These are phyloP conservation scores for Pestalotiopsis sp. DNA, from an alignment of 2,329 filamentous ascomycete species.

Conservation along the genomic window DNA sequence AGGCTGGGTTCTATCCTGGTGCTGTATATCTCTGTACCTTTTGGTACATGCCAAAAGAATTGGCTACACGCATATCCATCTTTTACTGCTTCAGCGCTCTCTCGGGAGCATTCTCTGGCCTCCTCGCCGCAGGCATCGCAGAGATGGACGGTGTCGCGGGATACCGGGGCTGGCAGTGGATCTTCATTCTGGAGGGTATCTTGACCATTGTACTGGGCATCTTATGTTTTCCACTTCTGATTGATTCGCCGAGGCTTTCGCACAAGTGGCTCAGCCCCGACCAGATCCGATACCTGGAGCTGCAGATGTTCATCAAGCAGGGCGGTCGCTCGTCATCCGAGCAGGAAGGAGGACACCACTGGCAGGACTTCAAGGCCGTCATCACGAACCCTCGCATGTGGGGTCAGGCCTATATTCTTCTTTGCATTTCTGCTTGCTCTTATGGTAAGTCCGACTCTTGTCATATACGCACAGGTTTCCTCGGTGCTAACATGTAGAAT, in stretches of 20 bases:
- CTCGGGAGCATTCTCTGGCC: slow-evolving; percentile 63
- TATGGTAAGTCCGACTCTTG: slow-evolving; percentile 19
- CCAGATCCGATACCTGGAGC: slow-evolving; percentile 36
- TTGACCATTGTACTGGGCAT: slow-evolving; percentile 61
- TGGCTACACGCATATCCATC: slow-evolving; percentile 25
- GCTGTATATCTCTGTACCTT: slow-evolving; percentile 28
- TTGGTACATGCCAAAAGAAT: slow-evolving; percentile 31
- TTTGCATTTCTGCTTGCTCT: slow-evolving; percentile 26
- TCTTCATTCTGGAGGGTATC: slow-evolving; percentile 57
- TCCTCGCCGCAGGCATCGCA: slow-evolving; percentile 33
- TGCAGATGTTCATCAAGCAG: slow-evolving; percentile 22
- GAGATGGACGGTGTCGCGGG: slow-evolving; percentile 56
- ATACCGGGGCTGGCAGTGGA: slow-evolving; percentile 43
- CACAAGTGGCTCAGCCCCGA: slow-evolving; percentile 37
- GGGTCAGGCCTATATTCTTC: slow-evolving; percentile 20
- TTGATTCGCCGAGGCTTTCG: slow-evolving; percentile 21
- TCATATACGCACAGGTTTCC: background rate
- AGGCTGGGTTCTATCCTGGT: slow-evolving; percentile 31
- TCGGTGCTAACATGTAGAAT: background rate
- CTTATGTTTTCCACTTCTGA: slow-evolving; percentile 47
- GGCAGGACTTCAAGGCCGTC: slow-evolving; percentile 15
- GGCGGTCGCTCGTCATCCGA: slow-evolving; percentile 16
- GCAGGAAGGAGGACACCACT: background rate
- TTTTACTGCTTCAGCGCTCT: slow-evolving; percentile 54
- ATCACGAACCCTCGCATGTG: slow-evolving; percentile 17